These are phyloP conservation scores for Hibiscus trionum DNA, from an alignment of 345 rosid genomes.

Conservation along the genomic window DNA sequence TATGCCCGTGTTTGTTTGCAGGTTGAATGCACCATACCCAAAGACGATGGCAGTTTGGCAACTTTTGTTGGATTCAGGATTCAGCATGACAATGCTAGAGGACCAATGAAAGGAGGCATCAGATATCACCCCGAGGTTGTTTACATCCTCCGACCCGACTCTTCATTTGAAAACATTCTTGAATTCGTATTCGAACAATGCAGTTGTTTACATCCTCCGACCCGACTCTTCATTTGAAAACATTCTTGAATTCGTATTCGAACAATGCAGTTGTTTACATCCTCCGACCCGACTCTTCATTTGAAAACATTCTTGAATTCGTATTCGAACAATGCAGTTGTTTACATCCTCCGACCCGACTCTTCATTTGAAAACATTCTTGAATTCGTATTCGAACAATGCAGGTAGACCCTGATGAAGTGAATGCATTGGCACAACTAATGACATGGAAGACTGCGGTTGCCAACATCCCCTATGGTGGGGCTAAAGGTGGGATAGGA, in stretches of 20 bases:
- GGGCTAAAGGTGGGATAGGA: conserved; percentile 98
- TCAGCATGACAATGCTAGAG: conserved; percentile 97
- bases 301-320: background rate
- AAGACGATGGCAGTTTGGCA: conserved; percentile 83
- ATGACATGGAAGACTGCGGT: conserved; percentile 99
- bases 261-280: conserved; percentile 39
- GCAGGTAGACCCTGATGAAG: conserved; percentile 95
- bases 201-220: too few species aligned
- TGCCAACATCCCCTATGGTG: conserved; percentile 93
- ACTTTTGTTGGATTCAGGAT: conserved; percentile 87
- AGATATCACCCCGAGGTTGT: conserved; percentile 93
- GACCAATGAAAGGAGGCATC: conserved; percentile 99
- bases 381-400: background rate
- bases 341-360: too few species aligned
- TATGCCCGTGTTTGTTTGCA: conserved; percentile 12
- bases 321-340: conserved; percentile 29
- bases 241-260: background rate
- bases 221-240: background rate
- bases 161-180: background rate
- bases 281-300: too few species aligned
- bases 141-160: too few species aligned
- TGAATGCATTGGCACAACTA: conserved; percentile 87
- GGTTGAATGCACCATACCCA: conserved; percentile 95
- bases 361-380: background rate
- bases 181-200: too few species aligned